Evolutionary conservation across 164 flowering plant species (phyloP).

Genomic region (Vitis labrusca): DNA sequence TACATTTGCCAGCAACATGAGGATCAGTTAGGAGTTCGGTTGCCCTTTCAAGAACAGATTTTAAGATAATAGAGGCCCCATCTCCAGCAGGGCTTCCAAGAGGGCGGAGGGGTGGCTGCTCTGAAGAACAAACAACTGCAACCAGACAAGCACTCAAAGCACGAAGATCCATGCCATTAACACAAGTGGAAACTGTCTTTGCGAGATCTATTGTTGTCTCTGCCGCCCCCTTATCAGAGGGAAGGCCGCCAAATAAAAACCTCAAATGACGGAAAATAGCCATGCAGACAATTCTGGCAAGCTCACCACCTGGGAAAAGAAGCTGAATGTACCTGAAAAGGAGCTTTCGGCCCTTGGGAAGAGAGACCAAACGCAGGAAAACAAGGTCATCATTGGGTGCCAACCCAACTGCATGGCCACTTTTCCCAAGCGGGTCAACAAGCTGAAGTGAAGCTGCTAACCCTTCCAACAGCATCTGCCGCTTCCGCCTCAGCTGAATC

Average conservation of each 20-base stretch:
- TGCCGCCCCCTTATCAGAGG: constrained; percentile 59
- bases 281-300: constrained; percentile 82
- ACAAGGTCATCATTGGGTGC: constrained; percentile 77
- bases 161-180: constrained; percentile 76
- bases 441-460: constrained; percentile 87
- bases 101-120: constrained; percentile 95
- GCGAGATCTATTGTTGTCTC: constrained; percentile 60
- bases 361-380: constrained; percentile 76
- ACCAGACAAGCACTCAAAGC: constrained; percentile 88
- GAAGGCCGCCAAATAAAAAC: constrained; percentile 75
- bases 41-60: constrained; percentile 82
- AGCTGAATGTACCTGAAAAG: constrained; percentile 67
- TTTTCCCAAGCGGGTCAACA: constrained; percentile 81
- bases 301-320: constrained; percentile 76
- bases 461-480: constrained; percentile 76
- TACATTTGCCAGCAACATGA: constrained; percentile 49
- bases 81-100: constrained; percentile 87
- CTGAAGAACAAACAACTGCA: constrained; percentile 88
- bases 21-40: constrained; percentile 69
- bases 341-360: constrained; percentile 88
- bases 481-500: constrained; percentile 59
- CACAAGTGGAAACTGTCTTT: constrained; percentile 49
- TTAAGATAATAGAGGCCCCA: constrained; percentile 74
- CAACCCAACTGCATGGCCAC: constrained; percentile 44
- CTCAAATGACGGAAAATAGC: constrained; percentile 91